A percentile compares a stretch with the other conserved stretches of the same genome.
Conservation (phyloP, 2,329 filamentous ascomycete genomes). For the Paecilomyces sp. region DNA sequence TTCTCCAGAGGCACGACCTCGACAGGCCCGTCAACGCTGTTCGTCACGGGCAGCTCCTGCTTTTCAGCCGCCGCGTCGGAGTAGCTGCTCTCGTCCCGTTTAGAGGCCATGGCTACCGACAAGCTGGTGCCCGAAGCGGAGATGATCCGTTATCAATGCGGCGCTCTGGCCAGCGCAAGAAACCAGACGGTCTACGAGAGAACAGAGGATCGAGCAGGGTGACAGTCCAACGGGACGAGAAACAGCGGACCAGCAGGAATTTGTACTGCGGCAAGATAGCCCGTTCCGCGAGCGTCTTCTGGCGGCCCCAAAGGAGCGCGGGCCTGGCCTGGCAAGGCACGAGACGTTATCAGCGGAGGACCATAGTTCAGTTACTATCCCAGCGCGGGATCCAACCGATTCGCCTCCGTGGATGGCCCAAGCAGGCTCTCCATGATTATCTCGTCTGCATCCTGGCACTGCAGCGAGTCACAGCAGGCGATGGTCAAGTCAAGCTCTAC, state of each 20-base stretch:
- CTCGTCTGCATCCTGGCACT: not conserved
- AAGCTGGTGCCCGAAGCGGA: not conserved
- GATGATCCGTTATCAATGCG: not conserved
- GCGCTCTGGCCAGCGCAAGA: not conserved
- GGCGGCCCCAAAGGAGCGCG: not conserved
- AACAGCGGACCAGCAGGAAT: not conserved
- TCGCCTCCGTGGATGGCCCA: not conserved
- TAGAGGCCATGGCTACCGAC: not conserved
- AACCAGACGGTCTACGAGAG: not conserved
- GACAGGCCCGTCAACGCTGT: conserved; percentile 1
- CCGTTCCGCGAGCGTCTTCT: not conserved
- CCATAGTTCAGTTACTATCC: not conserved
- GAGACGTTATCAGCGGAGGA: not conserved
- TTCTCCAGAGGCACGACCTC: conserved; percentile 19
- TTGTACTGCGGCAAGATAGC: not conserved
- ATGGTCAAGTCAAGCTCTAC: not conserved
- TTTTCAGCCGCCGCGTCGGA: conserved; percentile 7
- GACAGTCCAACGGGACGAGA: not conserved
- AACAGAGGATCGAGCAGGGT: not conserved
- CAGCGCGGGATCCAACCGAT: not conserved
- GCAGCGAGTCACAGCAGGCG: not conserved
- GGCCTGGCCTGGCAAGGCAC: not conserved
- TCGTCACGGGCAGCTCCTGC: not conserved
- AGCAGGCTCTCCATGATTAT: not conserved
- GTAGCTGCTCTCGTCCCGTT: conserved; percentile 7